Evolutionary conservation across 345 rosid genomes (phyloP).

Genomic region (Lepidium aucheri): DNA sequence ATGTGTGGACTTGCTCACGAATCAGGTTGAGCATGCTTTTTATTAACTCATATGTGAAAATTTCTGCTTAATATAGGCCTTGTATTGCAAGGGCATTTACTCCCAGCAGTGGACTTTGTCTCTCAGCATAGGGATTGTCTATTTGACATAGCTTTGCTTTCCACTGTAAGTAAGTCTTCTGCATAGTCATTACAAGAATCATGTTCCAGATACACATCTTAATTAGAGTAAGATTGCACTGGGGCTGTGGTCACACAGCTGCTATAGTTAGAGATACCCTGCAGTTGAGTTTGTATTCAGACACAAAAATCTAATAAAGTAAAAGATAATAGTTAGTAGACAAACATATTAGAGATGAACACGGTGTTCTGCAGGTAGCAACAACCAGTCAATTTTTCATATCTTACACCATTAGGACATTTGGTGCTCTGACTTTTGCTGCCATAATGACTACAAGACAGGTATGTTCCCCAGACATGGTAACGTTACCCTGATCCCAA

Average conservation of each 20-base stretch:
- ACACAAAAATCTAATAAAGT: not conserved
- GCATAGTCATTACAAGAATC: not conserved
- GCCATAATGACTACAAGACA: conserved; percentile 97
- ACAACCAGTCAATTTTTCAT: conserved; percentile 86
- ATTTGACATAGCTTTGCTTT: conserved; percentile 61
- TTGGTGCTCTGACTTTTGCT: conserved; percentile 90
- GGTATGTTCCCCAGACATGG: too few species aligned
- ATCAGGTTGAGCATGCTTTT: not conserved
- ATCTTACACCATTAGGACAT: conserved; percentile 86
- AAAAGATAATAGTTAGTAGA: not conserved
- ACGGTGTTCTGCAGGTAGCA: conserved; percentile 55
- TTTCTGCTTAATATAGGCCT: conserved; percentile 46
- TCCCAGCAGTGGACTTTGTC: conserved; percentile 69
- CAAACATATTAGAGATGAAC: not conserved
- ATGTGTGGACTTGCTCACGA: not conserved
- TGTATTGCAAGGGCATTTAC: conserved; percentile 66
- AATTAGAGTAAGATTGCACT: not conserved
- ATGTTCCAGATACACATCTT: not conserved
- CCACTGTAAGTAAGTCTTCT: conserved; percentile 69
- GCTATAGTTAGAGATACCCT: not conserved
- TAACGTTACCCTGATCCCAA: conserved; percentile 7
- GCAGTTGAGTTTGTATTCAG: not conserved
- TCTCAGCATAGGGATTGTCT: conserved; percentile 67
- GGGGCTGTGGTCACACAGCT: not conserved
- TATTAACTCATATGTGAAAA: not conserved